A percentile compares a stretch with the other conserved stretches of the same genome.
Conservation (phyloP, 2,329 filamentous ascomycete genomes). For the Aspergillus ochraceus region DNA sequence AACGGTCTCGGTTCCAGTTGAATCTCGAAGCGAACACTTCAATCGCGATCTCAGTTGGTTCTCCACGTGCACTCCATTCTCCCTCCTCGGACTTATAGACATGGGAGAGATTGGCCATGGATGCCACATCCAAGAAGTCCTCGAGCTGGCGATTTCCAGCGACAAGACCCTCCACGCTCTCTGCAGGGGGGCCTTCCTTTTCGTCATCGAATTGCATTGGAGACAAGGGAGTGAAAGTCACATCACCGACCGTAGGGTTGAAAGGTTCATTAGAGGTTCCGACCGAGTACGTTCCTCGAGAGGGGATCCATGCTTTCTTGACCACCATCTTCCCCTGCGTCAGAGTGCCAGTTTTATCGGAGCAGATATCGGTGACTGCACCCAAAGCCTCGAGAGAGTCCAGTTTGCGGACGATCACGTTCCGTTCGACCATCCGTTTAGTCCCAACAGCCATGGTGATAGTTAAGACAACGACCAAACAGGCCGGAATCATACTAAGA, state of each 20-base stretch:
- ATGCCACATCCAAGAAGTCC: slow-evolving; percentile 60
- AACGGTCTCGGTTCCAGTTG: slow-evolving; percentile 56
- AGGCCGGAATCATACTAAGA: slow-evolving; percentile 59
- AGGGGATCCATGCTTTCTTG: slow-evolving; percentile 57
- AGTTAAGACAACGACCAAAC: slow-evolving; percentile 62
- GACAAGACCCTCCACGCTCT: slow-evolving; percentile 31
- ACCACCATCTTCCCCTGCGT: slow-evolving; percentile 64
- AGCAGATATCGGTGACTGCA: slow-evolving; percentile 57
- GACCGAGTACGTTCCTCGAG: slow-evolving; percentile 56
- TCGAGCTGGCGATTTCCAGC: slow-evolving; percentile 47
- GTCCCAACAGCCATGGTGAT: slow-evolving; percentile 64
- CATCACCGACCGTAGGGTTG: slow-evolving; percentile 53
- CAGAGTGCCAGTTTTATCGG: slow-evolving; percentile 58
- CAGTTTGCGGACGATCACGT: slow-evolving; percentile 57
- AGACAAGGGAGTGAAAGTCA: slow-evolving; percentile 36
- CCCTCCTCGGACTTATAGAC: slow-evolving; percentile 56
- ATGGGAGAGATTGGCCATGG: slow-evolving; percentile 63
- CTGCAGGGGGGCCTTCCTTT: slow-evolving; percentile 22
- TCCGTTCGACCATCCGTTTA: slow-evolving; percentile 53
- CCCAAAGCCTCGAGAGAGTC: slow-evolving; percentile 59
- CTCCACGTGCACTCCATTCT: slow-evolving; percentile 62
- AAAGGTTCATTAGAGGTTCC: slow-evolving; percentile 55
- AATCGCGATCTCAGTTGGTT: slow-evolving; percentile 69
- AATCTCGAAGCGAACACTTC: slow-evolving; percentile 70
- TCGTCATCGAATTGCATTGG: slow-evolving; percentile 30